Conservation (phyloP, 1,284 basidiomycete species). For the Boletus sp. region DNA sequence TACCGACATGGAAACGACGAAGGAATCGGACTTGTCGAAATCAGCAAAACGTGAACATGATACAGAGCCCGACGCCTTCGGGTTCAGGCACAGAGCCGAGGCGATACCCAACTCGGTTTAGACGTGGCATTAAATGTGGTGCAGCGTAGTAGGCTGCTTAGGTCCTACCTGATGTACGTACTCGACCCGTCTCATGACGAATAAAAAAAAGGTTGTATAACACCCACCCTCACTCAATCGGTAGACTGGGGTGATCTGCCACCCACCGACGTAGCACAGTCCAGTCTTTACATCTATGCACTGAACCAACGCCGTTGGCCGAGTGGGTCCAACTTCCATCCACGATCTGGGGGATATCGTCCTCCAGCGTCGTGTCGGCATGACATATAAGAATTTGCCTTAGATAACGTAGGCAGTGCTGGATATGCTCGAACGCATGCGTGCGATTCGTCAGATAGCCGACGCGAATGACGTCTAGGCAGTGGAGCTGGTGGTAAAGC, state of each 20-base stretch:
- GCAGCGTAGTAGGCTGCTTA: background rate
- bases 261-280: slow-evolving; percentile 31
- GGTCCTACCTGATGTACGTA: background rate
- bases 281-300: slow-evolving; percentile 39
- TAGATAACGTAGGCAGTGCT: slow-evolving; percentile 41
- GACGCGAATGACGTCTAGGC: slow-evolving; percentile 33
- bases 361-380: slow-evolving; percentile 40
- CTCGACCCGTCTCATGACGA: background rate
- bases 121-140: background rate
- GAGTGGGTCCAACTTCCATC: slow-evolving; percentile 28
- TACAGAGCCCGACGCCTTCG: background rate
- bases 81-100: background rate
- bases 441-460: slow-evolving; percentile 30
- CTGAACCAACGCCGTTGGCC: slow-evolving; percentile 30
- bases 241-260: slow-evolving; percentile 29
- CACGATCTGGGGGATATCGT: slow-evolving; percentile 27
- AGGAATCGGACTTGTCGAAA: slow-evolving; percentile 9
- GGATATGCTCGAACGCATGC: slow-evolving; percentile 32
- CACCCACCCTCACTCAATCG: slow-evolving; percentile 14
- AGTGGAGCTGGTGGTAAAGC: slow-evolving; percentile 38
- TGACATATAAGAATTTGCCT: slow-evolving; percentile 38
- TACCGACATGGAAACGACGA: slow-evolving; percentile 21
- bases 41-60: slow-evolving; percentile 7
- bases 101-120: slow-evolving; percentile 4
- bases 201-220: background rate